Evolutionary conservation across 805 yeast genomes (phyloP).

Genomic region (Saccharomycopsis lassenensis): DNA sequence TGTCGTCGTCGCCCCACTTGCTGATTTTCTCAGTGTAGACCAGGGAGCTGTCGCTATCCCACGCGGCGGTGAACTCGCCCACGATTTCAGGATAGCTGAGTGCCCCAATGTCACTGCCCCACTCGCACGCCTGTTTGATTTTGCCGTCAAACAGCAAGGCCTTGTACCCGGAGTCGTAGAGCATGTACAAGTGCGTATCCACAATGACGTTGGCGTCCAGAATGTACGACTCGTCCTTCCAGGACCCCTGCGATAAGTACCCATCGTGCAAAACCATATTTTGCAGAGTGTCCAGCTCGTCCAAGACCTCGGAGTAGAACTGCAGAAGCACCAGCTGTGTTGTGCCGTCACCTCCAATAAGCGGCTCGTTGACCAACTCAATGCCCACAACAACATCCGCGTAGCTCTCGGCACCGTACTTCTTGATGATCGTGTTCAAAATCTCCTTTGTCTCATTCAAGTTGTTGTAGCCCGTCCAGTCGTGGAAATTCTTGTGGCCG

Average conservation of each 20-base stretch:
- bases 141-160: constrained; percentile 15
- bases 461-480: constrained; percentile 31
- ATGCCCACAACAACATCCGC: constrained; percentile 55
- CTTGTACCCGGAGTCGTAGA: constrained; percentile 13
- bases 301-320: constrained; percentile 35
- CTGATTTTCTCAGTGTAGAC: constrained; percentile 24
- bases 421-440: constrained; percentile 37
- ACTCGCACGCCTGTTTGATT: constrained; percentile 16
- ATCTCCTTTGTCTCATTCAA: constrained; percentile 38
- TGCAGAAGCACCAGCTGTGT: constrained; percentile 30
- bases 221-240: constrained; percentile 29
- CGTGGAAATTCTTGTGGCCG: constrained; percentile 42
- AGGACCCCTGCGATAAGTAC: constrained; percentile 42
- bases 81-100: constrained; percentile 13
- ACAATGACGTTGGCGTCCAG: constrained; percentile 7
- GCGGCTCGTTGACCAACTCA: constrained; percentile 64
- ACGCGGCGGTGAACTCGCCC: constrained; percentile 19
- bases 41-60: constrained; percentile 13
- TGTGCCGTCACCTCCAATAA: constrained; percentile 39
- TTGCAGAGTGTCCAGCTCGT: constrained; percentile 25
- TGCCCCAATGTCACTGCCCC: constrained; percentile 17
- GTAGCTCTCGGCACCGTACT: constrained; percentile 41
- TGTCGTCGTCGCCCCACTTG: constrained; percentile 34
- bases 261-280: constrained; percentile 58
- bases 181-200: constrained; percentile 18